A percentile compares a stretch with the other conserved stretches of the same genome.
phyloP scores from a whole-genome alignment of 805 yeast species.

The Danielia reshetovae region DNA sequence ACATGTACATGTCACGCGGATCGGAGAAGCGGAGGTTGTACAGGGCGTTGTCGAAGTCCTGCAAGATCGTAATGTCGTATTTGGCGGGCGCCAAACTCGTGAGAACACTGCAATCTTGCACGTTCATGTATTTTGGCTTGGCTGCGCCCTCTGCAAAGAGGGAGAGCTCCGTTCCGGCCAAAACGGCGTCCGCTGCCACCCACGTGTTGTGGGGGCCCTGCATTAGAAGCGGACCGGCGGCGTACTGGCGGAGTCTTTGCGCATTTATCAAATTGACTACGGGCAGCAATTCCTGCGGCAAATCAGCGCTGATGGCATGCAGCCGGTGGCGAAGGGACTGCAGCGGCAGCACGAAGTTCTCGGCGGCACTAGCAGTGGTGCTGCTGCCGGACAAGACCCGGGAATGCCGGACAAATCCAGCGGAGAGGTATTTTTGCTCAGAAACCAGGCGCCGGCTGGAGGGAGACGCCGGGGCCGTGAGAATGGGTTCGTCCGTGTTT shows the following conservation, averaged over 20 bases:
- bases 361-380: constrained; percentile 10
- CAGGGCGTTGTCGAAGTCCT: constrained; percentile 26
- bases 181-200: constrained; percentile 30
- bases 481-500: constrained; percentile 8
- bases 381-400: constrained; percentile 13
- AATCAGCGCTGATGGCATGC: constrained; percentile 18
- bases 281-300: constrained; percentile 68
- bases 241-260: constrained; percentile 65
- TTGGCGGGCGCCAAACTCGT: not conserved
- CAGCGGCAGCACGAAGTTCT: constrained; percentile 13
- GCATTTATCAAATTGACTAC: constrained; percentile 65
- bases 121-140: constrained; percentile 50
- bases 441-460: constrained; percentile 8
- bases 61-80: constrained; percentile 19
- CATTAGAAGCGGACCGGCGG: constrained; percentile 42
- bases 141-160: constrained; percentile 43
- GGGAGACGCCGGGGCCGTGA: constrained; percentile 12
- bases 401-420: constrained; percentile 15
- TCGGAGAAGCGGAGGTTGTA: constrained; percentile 22
- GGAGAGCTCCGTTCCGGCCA: constrained; percentile 54
- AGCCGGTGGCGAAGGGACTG: constrained; percentile 14
- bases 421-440: constrained; percentile 12
- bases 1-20: constrained; percentile 22
- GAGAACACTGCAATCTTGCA: constrained; percentile 38
- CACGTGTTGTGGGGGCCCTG: constrained; percentile 20